These are phyloP conservation scores for Allium fistulosum DNA, from an alignment of 106 monocot genomes.

Conservation along the genomic window DNA sequence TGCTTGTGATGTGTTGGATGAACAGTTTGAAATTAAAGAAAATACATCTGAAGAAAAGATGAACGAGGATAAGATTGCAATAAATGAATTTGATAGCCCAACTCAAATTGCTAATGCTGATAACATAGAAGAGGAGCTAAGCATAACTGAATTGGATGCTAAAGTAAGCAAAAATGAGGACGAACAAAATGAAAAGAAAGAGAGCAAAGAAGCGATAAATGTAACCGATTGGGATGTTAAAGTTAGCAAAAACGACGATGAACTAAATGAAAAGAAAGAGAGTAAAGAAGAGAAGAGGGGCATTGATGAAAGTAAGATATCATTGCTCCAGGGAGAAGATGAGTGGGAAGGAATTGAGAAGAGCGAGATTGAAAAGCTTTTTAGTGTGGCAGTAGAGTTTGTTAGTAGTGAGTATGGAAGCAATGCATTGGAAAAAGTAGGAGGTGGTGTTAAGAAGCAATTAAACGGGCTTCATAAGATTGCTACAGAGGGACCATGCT, in stretches of 20 bases:
- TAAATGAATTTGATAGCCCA: neutral
- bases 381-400: conserved; percentile 35
- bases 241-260: neutral
- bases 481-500: conserved; percentile 73
- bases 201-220: neutral
- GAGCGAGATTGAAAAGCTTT: conserved; percentile 48
- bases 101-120: neutral
- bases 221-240: neutral
- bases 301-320: conserved; percentile 3
- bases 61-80: neutral
- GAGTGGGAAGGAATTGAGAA: conserved; percentile 79
- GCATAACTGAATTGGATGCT: neutral
- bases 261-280: neutral
- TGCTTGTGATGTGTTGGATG: neutral
- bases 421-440: conserved; percentile 27
- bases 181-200: neutral
- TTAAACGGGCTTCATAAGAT: conserved; percentile 53
- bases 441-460: conserved; percentile 41
- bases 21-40: neutral
- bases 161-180: neutral
- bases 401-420: conserved; percentile 18
- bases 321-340: conserved; percentile 32
- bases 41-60: too few species aligned
- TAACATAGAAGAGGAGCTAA: neutral
- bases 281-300: neutral